Evolutionary conservation across 139 green algal species (phyloP).

Genomic region (Picochlorum costavermella): DNA sequence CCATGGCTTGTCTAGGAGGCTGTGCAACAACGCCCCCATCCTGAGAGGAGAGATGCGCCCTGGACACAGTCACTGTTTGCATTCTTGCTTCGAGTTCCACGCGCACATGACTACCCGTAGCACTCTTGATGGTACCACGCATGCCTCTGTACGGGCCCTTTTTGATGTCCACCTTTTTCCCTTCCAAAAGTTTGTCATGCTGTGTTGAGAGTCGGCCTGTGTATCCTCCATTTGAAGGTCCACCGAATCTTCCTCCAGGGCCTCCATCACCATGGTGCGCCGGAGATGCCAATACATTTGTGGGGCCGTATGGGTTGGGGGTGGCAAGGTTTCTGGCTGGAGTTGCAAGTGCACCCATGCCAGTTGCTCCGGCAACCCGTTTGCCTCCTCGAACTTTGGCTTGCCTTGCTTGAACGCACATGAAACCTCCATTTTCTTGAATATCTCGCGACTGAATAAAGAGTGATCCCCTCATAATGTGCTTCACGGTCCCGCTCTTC

Average conservation of each 20-base stretch:
- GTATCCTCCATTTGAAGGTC: conserved; percentile 15
- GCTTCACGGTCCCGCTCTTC: conserved; percentile 58
- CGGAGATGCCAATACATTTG: conserved; percentile 8
- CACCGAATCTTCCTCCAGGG: conserved; percentile 9
- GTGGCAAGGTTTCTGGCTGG: conserved; percentile 3
- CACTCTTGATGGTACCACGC: conserved; percentile 66
- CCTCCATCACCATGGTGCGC: conserved; percentile 3
- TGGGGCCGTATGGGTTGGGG: not conserved
- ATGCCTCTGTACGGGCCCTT: conserved; percentile 74
- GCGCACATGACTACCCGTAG: conserved; percentile 67
- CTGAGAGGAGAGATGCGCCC: conserved; percentile 28
- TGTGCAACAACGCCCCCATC: conserved; percentile 7
- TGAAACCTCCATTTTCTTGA: conserved; percentile 46
- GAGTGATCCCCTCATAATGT: conserved; percentile 58
- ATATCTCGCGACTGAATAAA: conserved; percentile 65
- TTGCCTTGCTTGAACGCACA: conserved; percentile 42
- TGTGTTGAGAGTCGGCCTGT: conserved; percentile 18
- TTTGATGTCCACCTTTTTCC: conserved; percentile 38
- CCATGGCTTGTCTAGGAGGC: not conserved
- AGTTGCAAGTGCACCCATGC: not conserved
- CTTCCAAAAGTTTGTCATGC: conserved; percentile 43
- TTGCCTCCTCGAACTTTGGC: conserved; percentile 25
- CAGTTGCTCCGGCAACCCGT: not conserved
- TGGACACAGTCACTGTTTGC: conserved; percentile 63
- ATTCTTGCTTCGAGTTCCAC: conserved; percentile 84